Conservation (phyloP, 148 eudicot genomes). For the Camellia granthamiana region DNA sequence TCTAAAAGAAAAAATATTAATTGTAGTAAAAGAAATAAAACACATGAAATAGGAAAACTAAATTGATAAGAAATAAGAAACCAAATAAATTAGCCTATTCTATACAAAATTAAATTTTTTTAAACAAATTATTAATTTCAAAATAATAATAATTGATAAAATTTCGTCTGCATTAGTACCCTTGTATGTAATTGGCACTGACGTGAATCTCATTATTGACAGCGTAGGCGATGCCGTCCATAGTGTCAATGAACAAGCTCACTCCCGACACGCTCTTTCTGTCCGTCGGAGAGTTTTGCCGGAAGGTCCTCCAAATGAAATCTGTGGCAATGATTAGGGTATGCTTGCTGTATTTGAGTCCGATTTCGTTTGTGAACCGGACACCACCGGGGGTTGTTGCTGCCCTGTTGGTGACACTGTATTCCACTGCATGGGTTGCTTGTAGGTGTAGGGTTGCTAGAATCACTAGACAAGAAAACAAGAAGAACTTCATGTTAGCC, state of each 20-base stretch:
- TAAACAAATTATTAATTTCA: no score
- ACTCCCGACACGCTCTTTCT: conserved; percentile 25
- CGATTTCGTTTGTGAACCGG: conserved; percentile 27
- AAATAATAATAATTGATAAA: no score
- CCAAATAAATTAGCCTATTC: no score
- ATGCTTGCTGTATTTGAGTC: conserved; percentile 22
- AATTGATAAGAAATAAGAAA: no score
- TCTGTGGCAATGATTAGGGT: conserved; percentile 16
- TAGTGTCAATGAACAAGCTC: conserved; percentile 34
- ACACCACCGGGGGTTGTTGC: conserved; percentile 32
- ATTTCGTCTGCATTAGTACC: neutral
- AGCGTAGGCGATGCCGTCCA: conserved; percentile 43
- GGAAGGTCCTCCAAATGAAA: conserved; percentile 39
- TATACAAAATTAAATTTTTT: no score
- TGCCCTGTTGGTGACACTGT: conserved; percentile 30
- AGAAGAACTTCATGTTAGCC: conserved; percentile 6
- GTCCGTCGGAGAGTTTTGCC: conserved; percentile 24
- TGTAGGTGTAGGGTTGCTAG: conserved; percentile 15
- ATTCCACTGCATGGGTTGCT: conserved; percentile 26
- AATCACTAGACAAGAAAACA: conserved; percentile 4
- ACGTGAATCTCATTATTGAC: conserved; percentile 11
- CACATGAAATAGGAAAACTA: no score
- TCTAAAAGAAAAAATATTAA: no score
- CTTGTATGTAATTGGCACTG: conserved; percentile 15
- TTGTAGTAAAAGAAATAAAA: no score